Evolutionary conservation across 192 early-diverging fungal genomes (phyloP).

Genomic region (Phycomyces nitens): DNA sequence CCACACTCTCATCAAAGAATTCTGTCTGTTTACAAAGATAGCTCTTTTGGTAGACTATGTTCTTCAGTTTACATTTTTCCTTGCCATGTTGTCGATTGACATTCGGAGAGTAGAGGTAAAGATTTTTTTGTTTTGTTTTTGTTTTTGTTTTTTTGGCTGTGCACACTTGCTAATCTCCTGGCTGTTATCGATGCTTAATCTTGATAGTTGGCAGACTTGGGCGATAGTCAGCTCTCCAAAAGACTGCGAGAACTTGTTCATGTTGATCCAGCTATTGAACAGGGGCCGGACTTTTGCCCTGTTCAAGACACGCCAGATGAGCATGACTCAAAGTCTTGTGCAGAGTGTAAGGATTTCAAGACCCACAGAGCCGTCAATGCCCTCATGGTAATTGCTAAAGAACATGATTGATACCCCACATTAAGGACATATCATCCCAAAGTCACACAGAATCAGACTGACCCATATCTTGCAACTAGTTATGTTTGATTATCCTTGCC

Average conservation of each 20-base stretch:
- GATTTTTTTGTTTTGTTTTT: constrained; percentile 2
- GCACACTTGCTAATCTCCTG: too few relatives aligned
- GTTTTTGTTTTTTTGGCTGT: background rate
- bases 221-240: constrained; percentile 25
- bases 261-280: constrained; percentile 7
- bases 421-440: too few relatives aligned
- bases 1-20: constrained; percentile 65
- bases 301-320: constrained; percentile 14
- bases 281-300: constrained; percentile 15
- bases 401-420: too few relatives aligned
- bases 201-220: constrained; percentile 30
- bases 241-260: constrained; percentile 19
- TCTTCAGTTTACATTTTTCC: constrained; percentile 79
- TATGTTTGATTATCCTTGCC: constrained; percentile 9
- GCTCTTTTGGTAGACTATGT: constrained; percentile 73
- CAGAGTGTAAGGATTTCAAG: constrained; percentile 31
- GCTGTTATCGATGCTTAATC: too few relatives aligned
- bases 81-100: constrained; percentile 78
- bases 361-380: constrained; percentile 28
- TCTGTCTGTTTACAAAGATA: constrained; percentile 65
- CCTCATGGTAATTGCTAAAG: constrained; percentile 24
- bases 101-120: constrained; percentile 73
- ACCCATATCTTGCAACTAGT: too few relatives aligned
- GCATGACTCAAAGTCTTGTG: constrained; percentile 6
- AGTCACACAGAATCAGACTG: too few relatives aligned